Conservation (phyloP, 2,329 filamentous ascomycete species). For the Tympanopsis confertula region DNA sequence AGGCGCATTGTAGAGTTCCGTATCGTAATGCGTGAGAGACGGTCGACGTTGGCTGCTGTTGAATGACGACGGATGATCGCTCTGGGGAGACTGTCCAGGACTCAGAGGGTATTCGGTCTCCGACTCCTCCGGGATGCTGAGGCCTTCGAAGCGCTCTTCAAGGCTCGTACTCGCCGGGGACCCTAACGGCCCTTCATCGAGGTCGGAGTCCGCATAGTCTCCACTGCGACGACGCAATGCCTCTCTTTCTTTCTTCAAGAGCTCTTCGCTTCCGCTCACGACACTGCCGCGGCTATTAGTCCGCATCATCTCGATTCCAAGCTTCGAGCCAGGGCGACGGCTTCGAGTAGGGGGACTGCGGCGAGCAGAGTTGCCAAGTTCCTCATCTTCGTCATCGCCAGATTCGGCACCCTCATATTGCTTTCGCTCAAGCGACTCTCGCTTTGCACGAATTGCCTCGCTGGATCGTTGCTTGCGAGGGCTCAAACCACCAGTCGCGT, state of each 20-base stretch:
- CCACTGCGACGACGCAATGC: slow-evolving; percentile 17
- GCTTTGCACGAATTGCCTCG: slow-evolving; percentile 64
- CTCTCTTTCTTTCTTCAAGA: slow-evolving; percentile 18
- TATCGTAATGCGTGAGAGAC: too few relatives aligned
- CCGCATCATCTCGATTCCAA: slow-evolving; percentile 95
- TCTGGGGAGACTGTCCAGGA: too few relatives aligned
- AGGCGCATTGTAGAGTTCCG: too few relatives aligned
- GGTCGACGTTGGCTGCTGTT: too few relatives aligned
- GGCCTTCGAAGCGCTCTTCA: not conserved
- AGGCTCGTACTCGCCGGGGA: not conserved
- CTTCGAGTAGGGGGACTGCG: slow-evolving; percentile 37
- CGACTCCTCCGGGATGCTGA: not conserved
- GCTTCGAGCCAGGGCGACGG: slow-evolving; percentile 69
- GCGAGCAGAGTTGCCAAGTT: slow-evolving; percentile 51
- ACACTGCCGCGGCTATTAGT: slow-evolving; percentile 88
- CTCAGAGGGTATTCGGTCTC: too few relatives aligned
- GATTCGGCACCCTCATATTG: slow-evolving; percentile 70
- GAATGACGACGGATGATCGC: too few relatives aligned
- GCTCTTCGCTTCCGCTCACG: slow-evolving; percentile 15
- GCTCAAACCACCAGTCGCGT: slow-evolving; percentile 30
- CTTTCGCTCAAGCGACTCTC: slow-evolving; percentile 63
- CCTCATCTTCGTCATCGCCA: slow-evolving; percentile 90
- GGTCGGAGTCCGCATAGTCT: slow-evolving; percentile 3
- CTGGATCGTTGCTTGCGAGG: slow-evolving; percentile 55
- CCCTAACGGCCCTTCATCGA: not conserved